Evolutionary conservation across 495 filamentous ascomycete species (phyloP).

Genomic region (Pyronema omphalodes): DNA sequence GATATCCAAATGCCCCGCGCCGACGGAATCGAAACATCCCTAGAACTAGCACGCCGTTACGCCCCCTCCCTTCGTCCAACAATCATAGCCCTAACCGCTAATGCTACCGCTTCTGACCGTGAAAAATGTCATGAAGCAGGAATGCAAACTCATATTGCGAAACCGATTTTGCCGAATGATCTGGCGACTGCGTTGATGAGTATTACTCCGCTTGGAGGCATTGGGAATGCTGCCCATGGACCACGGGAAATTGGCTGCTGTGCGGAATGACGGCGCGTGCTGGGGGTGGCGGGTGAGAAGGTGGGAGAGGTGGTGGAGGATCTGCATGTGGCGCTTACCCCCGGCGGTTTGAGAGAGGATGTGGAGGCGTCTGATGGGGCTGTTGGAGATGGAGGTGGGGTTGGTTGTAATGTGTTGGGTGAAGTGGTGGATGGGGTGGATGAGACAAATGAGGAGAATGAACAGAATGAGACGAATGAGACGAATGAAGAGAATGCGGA

Average conservation of each 20-base stretch:
- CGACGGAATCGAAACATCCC: constrained; percentile 23
- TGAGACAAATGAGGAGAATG: no score
- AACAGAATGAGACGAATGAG: background rate
- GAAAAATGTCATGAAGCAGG: constrained; percentile 23
- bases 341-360: no score
- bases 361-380: no score
- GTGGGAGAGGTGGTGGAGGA: no score
- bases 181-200: constrained; percentile 22
- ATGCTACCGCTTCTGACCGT: constrained; percentile 20
- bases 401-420: no score
- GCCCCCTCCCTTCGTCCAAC: constrained; percentile 16
- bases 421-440: no score
- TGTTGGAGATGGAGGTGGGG: no score
- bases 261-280: background rate
- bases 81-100: constrained; percentile 23
- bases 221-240: background rate
- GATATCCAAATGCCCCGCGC: constrained; percentile 24
- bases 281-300: no score
- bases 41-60: constrained; percentile 19
- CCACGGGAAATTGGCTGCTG: background rate
- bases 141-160: constrained; percentile 23
- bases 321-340: no score
- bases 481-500: background rate
- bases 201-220: constrained; percentile 7
- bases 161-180: constrained; percentile 23